These are phyloP conservation scores for Coniosporium apollinis DNA, from an alignment of 495 filamentous ascomycete genomes.

Conservation along the genomic window DNA sequence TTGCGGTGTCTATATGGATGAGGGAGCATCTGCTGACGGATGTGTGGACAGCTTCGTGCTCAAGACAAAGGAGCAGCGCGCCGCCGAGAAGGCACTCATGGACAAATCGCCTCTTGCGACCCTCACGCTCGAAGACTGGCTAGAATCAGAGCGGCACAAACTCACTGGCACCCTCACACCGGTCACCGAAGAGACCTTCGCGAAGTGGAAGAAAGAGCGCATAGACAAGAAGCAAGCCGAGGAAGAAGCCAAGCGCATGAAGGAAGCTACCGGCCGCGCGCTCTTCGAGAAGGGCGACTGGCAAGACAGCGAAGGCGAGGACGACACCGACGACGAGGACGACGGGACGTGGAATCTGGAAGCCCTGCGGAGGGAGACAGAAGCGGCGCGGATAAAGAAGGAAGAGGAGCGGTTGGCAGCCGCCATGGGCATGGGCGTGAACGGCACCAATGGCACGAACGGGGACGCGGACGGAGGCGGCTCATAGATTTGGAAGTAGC, in stretches of 20 bases:
- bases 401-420: conserved; percentile 38
- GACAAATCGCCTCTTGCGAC: conserved; percentile 93
- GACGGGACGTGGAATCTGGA: conserved; percentile 64
- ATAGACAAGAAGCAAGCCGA: conserved; percentile 92
- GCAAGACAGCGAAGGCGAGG: conserved; percentile 49
- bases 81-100: conserved; percentile 90
- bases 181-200: conserved; percentile 80
- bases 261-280: conserved; percentile 86
- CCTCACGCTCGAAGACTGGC: conserved; percentile 89
- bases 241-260: conserved; percentile 67
- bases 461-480: not conserved
- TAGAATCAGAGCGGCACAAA: conserved; percentile 88
- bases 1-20: not conserved
- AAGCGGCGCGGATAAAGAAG: conserved; percentile 40
- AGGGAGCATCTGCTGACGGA: no score
- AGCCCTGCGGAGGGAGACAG: conserved; percentile 33
- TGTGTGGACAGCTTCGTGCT: conserved; percentile 55
- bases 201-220: conserved; percentile 87
- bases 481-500: no score
- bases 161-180: conserved; percentile 81
- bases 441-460: not conserved
- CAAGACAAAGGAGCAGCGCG: conserved; percentile 94
- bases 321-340: conserved; percentile 40
- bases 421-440: conserved; percentile 1
- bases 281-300: conserved; percentile 96